Conservation (phyloP, 768 basidiomycete species). For the Termitomyces sp. region DNA sequence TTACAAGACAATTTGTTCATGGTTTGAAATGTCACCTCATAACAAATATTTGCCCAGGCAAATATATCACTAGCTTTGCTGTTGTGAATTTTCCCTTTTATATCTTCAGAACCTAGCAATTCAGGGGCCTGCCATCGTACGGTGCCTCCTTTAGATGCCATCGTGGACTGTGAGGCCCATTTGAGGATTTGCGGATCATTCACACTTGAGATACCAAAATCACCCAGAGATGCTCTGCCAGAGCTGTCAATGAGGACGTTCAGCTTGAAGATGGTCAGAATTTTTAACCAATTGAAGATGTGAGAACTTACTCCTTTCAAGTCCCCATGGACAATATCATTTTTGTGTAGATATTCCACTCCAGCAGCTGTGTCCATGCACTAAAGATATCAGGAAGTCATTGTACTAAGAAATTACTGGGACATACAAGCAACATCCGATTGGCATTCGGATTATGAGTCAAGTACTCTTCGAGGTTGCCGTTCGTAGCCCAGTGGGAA, state of each 20-base stretch:
- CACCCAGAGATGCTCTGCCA: constrained; percentile 17
- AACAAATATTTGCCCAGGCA: constrained; percentile 13
- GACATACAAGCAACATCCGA: not conserved
- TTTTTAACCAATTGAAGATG: not conserved
- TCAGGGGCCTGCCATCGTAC: constrained; percentile 20
- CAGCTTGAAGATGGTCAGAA: not conserved
- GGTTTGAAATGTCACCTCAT: constrained; percentile 11
- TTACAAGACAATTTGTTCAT: not conserved
- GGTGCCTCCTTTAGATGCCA: constrained; percentile 3
- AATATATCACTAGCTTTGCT: constrained; percentile 16
- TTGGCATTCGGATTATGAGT: constrained; percentile 5
- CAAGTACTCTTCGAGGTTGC: constrained; percentile 24
- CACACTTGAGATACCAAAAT: constrained; percentile 20
- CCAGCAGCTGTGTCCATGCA: constrained; percentile 26
- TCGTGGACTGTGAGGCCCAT: constrained; percentile 10
- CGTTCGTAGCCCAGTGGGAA: constrained; percentile 32
- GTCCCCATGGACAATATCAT: not conserved
- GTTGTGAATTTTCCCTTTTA: not conserved
- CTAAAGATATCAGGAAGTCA: constrained; percentile 16
- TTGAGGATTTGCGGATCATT: constrained; percentile 8
- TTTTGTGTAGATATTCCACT: constrained; percentile 4
- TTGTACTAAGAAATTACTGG: not conserved
- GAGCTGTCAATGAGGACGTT: constrained; percentile 18
- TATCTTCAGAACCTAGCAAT: constrained; percentile 3
- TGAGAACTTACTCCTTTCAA: constrained; percentile 20